Evolutionary conservation across 2,329 filamentous ascomycete species (phyloP), one percentile per base, ranked within the genome.

Genomic region (Periconia sp.): DNA sequence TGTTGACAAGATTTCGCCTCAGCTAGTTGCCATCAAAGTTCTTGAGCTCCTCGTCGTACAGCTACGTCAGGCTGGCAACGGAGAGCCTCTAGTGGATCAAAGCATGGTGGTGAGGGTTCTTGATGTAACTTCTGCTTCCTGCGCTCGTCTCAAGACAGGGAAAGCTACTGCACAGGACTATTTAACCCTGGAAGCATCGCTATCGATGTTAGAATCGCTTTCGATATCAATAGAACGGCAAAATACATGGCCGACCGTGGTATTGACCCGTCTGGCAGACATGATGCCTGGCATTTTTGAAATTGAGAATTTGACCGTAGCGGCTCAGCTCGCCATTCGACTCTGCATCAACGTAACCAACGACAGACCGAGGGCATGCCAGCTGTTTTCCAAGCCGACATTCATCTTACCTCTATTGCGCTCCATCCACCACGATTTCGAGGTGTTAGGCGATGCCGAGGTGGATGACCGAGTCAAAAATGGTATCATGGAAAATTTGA

Each of bases 281-380:
- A 73, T 81, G 1, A 63, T 74, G 31, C 63, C 73, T 13, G 48
- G 61, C 20, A 64, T 73, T 41, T 67, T 73, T 33, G 45, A 59
- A 18, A 49, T 53, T 8, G 31, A 17, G 20, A 57, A 54, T 3
- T 56, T 47, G 11, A 20, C 55, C 45, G 55, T 61, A 9, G 63
- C 61, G 27, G 62, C 62, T 17, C 66, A 76, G 70, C 72, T 85
- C 17, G 75, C 85, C 27, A 77, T 93, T 45, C 85, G 90, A 52
- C 81, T 97, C 3, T 87, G 90, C 35, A 82, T 96, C 58, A 96
- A 96, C 64, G 81, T 92, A 47, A 94, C 92, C 9, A 96, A 96
- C 76, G 90, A 91, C 62, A 89, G 90, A 56, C 75, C 82, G 0
- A 77, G 79, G 14, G 85, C 90, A 13, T 91, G 90, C 41, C 81